Base-by-base conservation (phyloP, 2,329 filamentous ascomycete species). In the Colletotrichum euphorbiae region DNA sequence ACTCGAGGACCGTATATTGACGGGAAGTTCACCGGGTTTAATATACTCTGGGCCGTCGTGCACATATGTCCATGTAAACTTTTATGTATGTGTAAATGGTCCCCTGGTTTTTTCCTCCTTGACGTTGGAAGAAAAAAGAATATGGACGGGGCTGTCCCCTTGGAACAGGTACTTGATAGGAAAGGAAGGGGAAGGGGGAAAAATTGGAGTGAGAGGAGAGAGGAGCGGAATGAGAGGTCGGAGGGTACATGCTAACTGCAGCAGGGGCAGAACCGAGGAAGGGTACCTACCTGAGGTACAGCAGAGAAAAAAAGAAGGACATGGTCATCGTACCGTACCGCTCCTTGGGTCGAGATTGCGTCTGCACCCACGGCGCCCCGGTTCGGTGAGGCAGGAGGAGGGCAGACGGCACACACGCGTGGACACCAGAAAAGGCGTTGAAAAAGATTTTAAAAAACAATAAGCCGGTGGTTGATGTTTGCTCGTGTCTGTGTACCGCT, bases 211-310 rank as follows among this genome's bases (percentile, higher is more conserved):
- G 21, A 24, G 33, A 59, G 17, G 36, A 28, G 31, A 17, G 50
- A 63, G 48, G 60, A 65, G 55, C 31, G 62, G 66, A 59, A 65
- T 59, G 54, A 45, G 48, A 64, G 52, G 65, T 63, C 65, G 46
- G 60, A 59, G 46, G 63, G 48, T 52, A 69, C 66, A 65, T 60
- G 46, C 48, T 54, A 40, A 48, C 28, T 66, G 54, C 48, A 65
- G 54, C 66, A 64, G 61, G 58, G 54, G 61, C 61, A 69, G 48
- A 66, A 48, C 46, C 54, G 48, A 56, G 46, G 40, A 56, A 67
- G 55, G 48, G 67, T 69, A 62, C 67, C 62, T 57, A 69, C 50
- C 55, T 62, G 46, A 24, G 24, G 24, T 28, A 8, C 6, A 28
- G 28, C 28, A 28, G 28, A 33, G 21, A 3, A 51, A 31, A 51